These are phyloP conservation scores for Mycena galopus DNA, from an alignment of 768 basidiomycete species.

Conservation along the genomic window DNA sequence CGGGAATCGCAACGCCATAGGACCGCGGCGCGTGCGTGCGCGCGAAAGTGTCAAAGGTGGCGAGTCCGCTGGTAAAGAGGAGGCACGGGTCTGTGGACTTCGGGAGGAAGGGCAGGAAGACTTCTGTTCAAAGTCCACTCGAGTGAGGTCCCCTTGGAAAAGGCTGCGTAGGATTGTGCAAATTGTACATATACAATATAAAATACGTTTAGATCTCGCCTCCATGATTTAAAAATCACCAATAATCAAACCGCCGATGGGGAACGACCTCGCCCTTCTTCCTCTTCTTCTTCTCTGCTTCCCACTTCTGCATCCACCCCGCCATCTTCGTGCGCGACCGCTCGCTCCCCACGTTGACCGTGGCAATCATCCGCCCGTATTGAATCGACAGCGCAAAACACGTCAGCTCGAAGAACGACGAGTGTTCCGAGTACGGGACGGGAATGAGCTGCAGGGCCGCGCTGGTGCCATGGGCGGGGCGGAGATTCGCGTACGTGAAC, in stretches of 20 bases:
- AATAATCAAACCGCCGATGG: constrained; percentile 61
- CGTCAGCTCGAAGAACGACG: constrained; percentile 94
- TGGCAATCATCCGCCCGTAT: constrained; percentile 93
- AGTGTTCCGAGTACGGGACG: constrained; percentile 95
- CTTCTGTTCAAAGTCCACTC: no score
- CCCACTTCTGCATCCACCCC: constrained; percentile 92
- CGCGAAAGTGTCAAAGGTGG: no score
- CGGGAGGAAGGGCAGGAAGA: no score
- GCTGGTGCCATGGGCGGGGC: constrained; percentile 79
- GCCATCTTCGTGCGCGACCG: constrained; percentile 85
- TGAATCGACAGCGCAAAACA: constrained; percentile 93
- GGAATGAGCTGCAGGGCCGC: constrained; percentile 79
- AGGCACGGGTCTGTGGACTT: no score
- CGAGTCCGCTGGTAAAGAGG: no score
- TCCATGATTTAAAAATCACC: constrained; percentile 45
- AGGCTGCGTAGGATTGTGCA: no score
- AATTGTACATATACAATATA: no score
- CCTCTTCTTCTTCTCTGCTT: constrained; percentile 78
- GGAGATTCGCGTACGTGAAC: constrained; percentile 80
- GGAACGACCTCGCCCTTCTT: constrained; percentile 53
- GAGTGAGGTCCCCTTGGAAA: no score
- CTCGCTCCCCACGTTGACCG: constrained; percentile 89
- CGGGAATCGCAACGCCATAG: no score
- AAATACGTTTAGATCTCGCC: no score
- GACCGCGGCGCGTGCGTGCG: no score